Conservation (phyloP, 2,329 filamentous ascomycete genomes). For the Colletotrichum orbiculare region DNA sequence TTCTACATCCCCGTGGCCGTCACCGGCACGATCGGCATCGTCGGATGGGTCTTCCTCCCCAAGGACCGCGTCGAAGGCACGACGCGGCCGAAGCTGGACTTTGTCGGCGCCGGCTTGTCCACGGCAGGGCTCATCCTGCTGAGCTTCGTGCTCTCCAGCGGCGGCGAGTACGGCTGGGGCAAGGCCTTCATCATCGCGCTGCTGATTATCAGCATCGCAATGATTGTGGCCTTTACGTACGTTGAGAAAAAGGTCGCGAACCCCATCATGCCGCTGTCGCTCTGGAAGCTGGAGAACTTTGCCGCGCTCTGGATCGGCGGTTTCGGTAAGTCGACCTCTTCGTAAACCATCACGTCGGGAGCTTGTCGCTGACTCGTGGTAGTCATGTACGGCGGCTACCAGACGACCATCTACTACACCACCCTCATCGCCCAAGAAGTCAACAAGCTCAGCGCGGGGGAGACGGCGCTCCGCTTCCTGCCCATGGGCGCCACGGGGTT, state of each 20-base stretch:
- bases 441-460: conserved; percentile 26
- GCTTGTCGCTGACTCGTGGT: neutral
- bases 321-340: conserved; percentile 40
- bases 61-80: conserved; percentile 48
- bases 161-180: conserved; percentile 57
- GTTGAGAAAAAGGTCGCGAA: conserved; percentile 56
- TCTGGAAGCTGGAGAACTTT: conserved; percentile 59
- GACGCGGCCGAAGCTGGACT: conserved; percentile 50
- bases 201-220: conserved; percentile 48
- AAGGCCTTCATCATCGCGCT: conserved; percentile 56
- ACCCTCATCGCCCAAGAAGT: conserved; percentile 32
- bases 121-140: conserved; percentile 55
- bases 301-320: conserved; percentile 57
- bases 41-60: conserved; percentile 51
- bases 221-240: conserved; percentile 51
- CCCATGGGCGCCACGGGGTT: conserved; percentile 31
- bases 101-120: conserved; percentile 53
- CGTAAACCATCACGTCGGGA: neutral
- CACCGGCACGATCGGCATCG: conserved; percentile 53
- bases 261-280: conserved; percentile 56
- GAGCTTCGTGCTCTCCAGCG: conserved; percentile 56
- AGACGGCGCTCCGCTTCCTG: conserved; percentile 29
- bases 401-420: conserved; percentile 32
- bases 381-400: conserved; percentile 34
- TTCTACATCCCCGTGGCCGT: conserved; percentile 29